These are phyloP conservation scores for Iberis pinnata DNA, from an alignment of 345 rosid genomes.

Conservation along the genomic window DNA sequence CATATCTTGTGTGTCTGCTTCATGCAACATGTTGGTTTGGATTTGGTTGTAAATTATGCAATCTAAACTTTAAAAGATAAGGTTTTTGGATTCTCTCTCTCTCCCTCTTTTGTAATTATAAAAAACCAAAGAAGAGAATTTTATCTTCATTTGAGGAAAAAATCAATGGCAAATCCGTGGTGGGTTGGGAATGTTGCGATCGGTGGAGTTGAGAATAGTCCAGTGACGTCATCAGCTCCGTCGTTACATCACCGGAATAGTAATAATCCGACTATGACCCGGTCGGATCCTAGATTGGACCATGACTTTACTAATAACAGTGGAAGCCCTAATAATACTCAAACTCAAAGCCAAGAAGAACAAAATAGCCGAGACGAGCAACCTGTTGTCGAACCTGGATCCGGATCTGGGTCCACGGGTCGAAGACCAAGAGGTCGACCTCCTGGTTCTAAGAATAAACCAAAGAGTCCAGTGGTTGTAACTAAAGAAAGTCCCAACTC, in stretches of 20 bases:
- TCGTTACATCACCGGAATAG: conserved; percentile 45
- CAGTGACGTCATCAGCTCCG: conserved; percentile 40
- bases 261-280: conserved; percentile 26
- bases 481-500: conserved; percentile 85
- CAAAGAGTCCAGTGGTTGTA: conserved; percentile 59
- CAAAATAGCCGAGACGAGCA: conserved; percentile 43
- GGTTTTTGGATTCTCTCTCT: conserved; percentile 28
- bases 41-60: conserved; percentile 23
- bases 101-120: conserved; percentile 21
- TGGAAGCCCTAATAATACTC: conserved; percentile 31
- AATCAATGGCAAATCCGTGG: conserved; percentile 76
- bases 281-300: conserved; percentile 42
- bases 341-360: conserved; percentile 42
- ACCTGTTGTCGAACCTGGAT: conserved; percentile 19
- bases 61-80: conserved; percentile 25
- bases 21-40: conserved; percentile 34
- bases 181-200: conserved; percentile 72
- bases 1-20: conserved; percentile 32
- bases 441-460: conserved; percentile 81
- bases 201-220: conserved; percentile 54
- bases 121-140: background rate
- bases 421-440: conserved; percentile 87
- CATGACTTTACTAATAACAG: conserved; percentile 47
- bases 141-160: background rate
- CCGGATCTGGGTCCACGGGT: conserved; percentile 38